These are phyloP conservation scores for Phaeosphaeriaceae sp. DNA, from an alignment of 2,329 filamentous ascomycete genomes.

Conservation along the genomic window DNA sequence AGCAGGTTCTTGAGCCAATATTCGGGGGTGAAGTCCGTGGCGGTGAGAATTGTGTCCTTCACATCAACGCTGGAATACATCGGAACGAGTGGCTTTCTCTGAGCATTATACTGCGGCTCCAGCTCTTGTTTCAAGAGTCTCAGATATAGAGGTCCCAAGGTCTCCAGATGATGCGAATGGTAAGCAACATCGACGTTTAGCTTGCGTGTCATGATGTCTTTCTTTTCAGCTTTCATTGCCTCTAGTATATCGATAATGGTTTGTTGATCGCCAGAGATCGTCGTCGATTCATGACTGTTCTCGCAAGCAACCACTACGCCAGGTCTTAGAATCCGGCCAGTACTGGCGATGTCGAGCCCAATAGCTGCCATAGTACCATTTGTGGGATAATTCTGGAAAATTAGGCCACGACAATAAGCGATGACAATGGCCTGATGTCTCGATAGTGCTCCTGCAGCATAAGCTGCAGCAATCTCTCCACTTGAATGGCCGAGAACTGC, in stretches of 20 bases:
- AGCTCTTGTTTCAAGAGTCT: too few relatives aligned
- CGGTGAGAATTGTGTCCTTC: too few relatives aligned
- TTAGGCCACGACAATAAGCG: too few relatives aligned
- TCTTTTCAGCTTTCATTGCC: constrained; percentile 23
- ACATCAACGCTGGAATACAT: too few relatives aligned
- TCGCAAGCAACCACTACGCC: constrained; percentile 13
- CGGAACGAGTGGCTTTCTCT: too few relatives aligned
- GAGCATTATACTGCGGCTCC: too few relatives aligned
- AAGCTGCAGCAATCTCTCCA: constrained; percentile 52
- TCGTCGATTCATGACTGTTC: constrained; percentile 27
- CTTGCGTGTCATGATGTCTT: constrained; percentile 20
- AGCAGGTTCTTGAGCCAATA: not conserved
- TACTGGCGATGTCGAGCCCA: constrained; percentile 5
- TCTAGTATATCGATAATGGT: constrained; percentile 8
- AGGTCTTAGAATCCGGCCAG: not conserved
- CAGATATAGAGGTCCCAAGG: too few relatives aligned
- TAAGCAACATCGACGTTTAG: constrained; percentile 33
- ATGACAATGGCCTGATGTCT: too few relatives aligned
- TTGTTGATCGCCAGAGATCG: constrained; percentile 27
- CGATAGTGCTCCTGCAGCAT: constrained; percentile 31
- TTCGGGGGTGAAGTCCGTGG: constrained; percentile 1
- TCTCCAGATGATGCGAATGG: constrained; percentile 34
- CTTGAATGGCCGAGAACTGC: constrained; percentile 47
- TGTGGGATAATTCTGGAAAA: not conserved
- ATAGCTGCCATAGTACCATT: constrained; percentile 21